Conservation (phyloP, 495 filamentous ascomycete genomes). For the Articulospora tetracladia region DNA sequence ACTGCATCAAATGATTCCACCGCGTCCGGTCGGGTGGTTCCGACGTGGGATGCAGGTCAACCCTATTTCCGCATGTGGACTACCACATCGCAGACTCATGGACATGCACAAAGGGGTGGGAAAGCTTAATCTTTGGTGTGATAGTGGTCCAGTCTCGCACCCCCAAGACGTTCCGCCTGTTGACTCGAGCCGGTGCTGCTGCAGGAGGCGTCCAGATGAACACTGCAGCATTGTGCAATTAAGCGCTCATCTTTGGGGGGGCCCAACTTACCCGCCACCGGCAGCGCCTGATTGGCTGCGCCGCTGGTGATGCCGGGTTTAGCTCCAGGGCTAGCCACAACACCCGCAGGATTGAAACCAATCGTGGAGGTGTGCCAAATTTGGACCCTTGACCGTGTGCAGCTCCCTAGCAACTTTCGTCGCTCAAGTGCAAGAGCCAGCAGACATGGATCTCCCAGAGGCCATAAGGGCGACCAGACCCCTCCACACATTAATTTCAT, state of each 20-base stretch:
- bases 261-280: conserved; percentile 1
- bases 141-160: background rate
- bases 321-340: conserved; percentile 3
- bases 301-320: background rate
- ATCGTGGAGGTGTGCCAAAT: conserved; percentile 8
- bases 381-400: conserved; percentile 16
- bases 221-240: background rate
- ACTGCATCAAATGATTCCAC: background rate
- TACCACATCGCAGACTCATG: background rate
- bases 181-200: background rate
- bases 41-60: background rate
- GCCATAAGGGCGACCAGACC: conserved; percentile 21
- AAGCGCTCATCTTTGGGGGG: conserved; percentile 6
- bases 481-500: conserved; percentile 15
- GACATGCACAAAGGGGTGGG: background rate
- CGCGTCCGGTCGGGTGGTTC: background rate
- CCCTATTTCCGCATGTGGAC: background rate
- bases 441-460: conserved; percentile 7
- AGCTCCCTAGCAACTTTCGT: background rate
- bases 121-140: background rate
- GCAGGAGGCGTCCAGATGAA: background rate
- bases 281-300: background rate
- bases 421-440: background rate
- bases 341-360: conserved; percentile 4
- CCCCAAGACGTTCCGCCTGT: no score